A percentile compares a stretch with the other conserved stretches of the same genome.
These are phyloP conservation scores for Didymella arachidicola DNA, from an alignment of 2,329 filamentous ascomycete genomes.

Conservation along the genomic window DNA sequence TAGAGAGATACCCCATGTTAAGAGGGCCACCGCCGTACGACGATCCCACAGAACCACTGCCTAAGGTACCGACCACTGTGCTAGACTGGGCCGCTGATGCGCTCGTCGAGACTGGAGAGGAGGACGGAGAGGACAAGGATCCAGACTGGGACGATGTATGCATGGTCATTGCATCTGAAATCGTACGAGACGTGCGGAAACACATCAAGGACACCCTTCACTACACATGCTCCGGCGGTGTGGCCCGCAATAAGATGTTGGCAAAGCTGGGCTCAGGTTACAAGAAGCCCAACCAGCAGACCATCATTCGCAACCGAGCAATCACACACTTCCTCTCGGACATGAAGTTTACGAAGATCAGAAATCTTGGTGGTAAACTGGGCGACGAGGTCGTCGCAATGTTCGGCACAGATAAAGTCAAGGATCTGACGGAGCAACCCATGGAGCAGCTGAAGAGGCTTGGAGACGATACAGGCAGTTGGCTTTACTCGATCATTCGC, in stretches of 20 bases:
- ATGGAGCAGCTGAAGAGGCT: constrained; percentile 79
- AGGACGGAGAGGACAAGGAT: constrained; percentile 76
- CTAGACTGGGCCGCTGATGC: constrained; percentile 85
- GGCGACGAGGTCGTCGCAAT: constrained; percentile 83
- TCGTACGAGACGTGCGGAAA: constrained; percentile 77
- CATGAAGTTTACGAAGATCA: constrained; percentile 77
- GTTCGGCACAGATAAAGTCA: constrained; percentile 82
- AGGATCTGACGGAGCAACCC: constrained; percentile 75
- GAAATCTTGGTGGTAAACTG: constrained; percentile 53
- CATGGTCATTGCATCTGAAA: constrained; percentile 86
- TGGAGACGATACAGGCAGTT: constrained; percentile 82
- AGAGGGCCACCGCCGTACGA: constrained; percentile 72
- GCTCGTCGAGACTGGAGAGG: constrained; percentile 78
- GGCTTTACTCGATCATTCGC: constrained; percentile 84
- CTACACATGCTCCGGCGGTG: constrained; percentile 91
- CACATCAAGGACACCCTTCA: constrained; percentile 73
- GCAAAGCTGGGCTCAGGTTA: constrained; percentile 91
- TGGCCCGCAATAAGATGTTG: constrained; percentile 92
- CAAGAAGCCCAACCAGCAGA: constrained; percentile 94
- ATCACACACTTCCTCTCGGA: constrained; percentile 77
- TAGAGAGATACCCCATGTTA: constrained; percentile 80
- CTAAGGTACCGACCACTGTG: constrained; percentile 74
- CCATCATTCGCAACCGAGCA: constrained; percentile 87
- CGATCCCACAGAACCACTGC: constrained; percentile 74
- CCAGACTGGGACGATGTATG: constrained; percentile 97